phyloP scores from a whole-genome alignment of 192 early-diverging fungal species.

The Linnemannia schmuckeri region DNA sequence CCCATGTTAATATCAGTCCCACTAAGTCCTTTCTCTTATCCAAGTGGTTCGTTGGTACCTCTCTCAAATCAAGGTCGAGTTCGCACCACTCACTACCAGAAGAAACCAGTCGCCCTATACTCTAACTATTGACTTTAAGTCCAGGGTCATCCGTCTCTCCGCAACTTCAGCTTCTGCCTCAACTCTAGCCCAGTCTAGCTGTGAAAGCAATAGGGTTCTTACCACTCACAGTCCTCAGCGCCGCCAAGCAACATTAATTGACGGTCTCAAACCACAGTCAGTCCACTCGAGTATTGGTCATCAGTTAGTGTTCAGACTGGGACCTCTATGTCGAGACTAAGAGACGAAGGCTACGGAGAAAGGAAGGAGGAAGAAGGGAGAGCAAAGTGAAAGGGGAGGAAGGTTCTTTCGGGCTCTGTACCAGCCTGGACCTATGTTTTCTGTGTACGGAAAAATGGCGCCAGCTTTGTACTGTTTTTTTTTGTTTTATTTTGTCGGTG shows the following conservation, averaged over 20 bases:
- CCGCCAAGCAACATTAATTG: background rate
- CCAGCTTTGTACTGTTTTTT: slow-evolving; percentile 8
- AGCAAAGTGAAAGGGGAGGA: background rate
- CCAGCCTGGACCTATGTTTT: background rate
- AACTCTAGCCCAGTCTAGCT: background rate
- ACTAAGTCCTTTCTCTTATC: too few species aligned
- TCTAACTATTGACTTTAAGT: background rate
- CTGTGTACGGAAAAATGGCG: background rate
- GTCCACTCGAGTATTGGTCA: background rate
- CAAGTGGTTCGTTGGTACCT: background rate
- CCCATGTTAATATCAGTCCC: too few species aligned
- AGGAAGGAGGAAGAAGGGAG: background rate
- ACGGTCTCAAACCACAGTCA: background rate
- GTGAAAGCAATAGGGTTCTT: too few species aligned
- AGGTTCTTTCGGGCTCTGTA: background rate
- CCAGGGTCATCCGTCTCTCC: background rate
- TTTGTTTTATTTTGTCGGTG: too few species aligned
- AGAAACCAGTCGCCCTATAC: background rate
- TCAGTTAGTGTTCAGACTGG: background rate
- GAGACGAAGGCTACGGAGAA: background rate
- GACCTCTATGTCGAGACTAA: background rate
- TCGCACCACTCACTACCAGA: background rate
- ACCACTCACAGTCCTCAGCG: background rate
- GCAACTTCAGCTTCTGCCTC: background rate
- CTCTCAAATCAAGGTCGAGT: background rate